Base-by-base conservation (phyloP, 495 filamentous ascomycete species). In the Penicillium bovifimosum region DNA sequence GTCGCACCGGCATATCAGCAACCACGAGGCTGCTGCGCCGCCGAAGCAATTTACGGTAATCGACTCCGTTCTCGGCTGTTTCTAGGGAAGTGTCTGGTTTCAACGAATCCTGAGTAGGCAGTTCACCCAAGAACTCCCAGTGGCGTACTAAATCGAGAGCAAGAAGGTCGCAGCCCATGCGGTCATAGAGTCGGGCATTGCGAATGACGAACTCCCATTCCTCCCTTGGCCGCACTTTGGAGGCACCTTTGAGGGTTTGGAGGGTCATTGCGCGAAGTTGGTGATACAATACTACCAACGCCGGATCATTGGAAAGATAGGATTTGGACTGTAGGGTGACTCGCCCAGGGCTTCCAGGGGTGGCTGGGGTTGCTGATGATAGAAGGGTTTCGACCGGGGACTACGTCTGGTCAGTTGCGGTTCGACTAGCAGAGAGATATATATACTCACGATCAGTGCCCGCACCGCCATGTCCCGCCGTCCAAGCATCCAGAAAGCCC, bases 131-230 rank as follows among this genome's bases (percentile, higher is more conserved):
- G 71, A 96, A 95, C 60, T 91, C 86, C 91, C 91, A 96, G 60
- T 87, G 90, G 6, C 86, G 80, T 6, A 91, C 87, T 55, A 73
- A 59, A 58, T 95, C 90, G 9, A 98, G 72, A 9, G 95, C 93
- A 2, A 96, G 80, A n/a, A 96, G 60, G 64, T 96, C 92, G 60
- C 93, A 95, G 10, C 93, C 93, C 95, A 97, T 97, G 0, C 95
- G 83, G 64, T 89, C 85, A 59, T 97, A 96, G 5, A 96, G 74
- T 28, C 87, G 76, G 9, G 92, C 92, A 43, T 87, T 96, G 58
- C 95, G 88, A 24, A 96, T 66, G 5, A 98, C 82, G 59, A 97
- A 96, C 26, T 85, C 83, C 86, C 88, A 96, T 69, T 97, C 93
- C 2, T 81, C 84, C 38, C 76, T 76, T 0, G 87, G 85, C 5